A percentile compares a stretch with the other conserved stretches of the same genome.
These are phyloP conservation scores for Cladophialophora bantiana DNA, from an alignment of 2,329 filamentous ascomycete genomes.

Conservation along the genomic window DNA sequence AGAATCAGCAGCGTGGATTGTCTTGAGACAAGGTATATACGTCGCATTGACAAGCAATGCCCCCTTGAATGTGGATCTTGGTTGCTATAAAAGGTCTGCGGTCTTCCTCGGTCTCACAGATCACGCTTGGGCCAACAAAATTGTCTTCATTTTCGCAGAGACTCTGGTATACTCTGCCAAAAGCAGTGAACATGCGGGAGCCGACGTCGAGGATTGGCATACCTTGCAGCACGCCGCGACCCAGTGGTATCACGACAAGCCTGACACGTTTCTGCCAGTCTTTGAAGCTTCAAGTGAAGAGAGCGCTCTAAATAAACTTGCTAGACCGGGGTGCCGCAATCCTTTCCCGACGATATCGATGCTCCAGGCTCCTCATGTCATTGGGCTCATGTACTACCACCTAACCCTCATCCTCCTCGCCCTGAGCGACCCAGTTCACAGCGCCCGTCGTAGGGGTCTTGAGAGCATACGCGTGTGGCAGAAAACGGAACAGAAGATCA, in stretches of 20 bases:
- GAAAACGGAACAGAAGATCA: not conserved
- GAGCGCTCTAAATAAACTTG: not conserved
- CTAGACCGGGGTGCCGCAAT: not conserved
- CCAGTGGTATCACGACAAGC: slow-evolving; percentile 5
- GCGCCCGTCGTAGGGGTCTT: not conserved
- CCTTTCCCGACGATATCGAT: slow-evolving; percentile 8
- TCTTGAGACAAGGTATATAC: slow-evolving; percentile 5
- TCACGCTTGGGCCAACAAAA: slow-evolving; percentile 11
- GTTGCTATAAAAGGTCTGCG: not conserved
- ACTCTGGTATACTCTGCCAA: not conserved
- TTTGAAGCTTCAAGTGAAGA: not conserved
- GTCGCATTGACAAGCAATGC: slow-evolving; percentile 5
- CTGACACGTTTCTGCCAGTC: slow-evolving; percentile 5
- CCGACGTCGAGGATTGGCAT: slow-evolving; percentile 8
- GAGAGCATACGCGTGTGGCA: not conserved
- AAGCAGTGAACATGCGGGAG: not conserved
- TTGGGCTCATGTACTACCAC: slow-evolving; percentile 9
- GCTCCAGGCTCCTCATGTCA: slow-evolving; percentile 13
- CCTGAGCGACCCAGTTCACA: not conserved
- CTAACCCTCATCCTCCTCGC: slow-evolving; percentile 8
- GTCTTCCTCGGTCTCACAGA: slow-evolving; percentile 7
- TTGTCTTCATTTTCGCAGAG: slow-evolving; percentile 9
- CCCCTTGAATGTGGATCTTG: slow-evolving; percentile 6
- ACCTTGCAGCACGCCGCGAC: slow-evolving; percentile 2
- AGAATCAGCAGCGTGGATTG: slow-evolving; percentile 8